Conservation (phyloP, 768 basidiomycete species). For the Ramaria rubella region DNA sequence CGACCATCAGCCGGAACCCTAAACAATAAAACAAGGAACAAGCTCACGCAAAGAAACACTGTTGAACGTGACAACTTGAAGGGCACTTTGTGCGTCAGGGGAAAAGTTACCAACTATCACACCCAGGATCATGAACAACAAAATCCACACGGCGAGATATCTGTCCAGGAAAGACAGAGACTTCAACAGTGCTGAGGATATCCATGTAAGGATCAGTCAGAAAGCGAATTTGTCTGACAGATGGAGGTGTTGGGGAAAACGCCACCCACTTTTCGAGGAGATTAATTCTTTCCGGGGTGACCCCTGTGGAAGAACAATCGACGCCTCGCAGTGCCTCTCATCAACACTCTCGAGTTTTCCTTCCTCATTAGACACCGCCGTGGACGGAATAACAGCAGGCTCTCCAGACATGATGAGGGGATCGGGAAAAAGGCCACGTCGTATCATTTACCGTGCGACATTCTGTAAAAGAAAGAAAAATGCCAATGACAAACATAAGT, state of each 20-base stretch:
- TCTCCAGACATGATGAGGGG: not conserved
- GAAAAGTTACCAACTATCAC: slow-evolving; percentile 69
- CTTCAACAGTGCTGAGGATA: not conserved
- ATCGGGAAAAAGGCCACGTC: not conserved
- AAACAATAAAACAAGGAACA: not conserved
- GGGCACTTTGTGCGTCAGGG: slow-evolving; percentile 50
- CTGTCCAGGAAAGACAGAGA: slow-evolving; percentile 36
- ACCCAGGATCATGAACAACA: slow-evolving; percentile 69
- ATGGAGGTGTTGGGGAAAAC: not conserved
- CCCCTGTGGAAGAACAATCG: too few species aligned
- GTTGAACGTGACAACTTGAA: slow-evolving; percentile 56
- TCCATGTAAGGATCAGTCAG: not conserved
- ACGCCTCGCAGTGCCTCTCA: too few species aligned
- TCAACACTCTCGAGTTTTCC: too few species aligned
- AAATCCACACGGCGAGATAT: slow-evolving; percentile 56
- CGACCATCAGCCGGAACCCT: not conserved
- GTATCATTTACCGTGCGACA: not conserved
- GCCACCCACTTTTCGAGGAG: not conserved
- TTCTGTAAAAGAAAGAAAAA: not conserved
- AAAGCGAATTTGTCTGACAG: not conserved
- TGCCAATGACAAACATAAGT: not conserved
- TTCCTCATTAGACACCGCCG: not conserved
- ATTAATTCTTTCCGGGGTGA: too few species aligned
- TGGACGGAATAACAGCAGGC: not conserved
- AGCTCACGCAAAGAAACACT: slow-evolving; percentile 71